phyloP scores from a whole-genome alignment of 305 asterid species.

The Rubia occidens region DNA sequence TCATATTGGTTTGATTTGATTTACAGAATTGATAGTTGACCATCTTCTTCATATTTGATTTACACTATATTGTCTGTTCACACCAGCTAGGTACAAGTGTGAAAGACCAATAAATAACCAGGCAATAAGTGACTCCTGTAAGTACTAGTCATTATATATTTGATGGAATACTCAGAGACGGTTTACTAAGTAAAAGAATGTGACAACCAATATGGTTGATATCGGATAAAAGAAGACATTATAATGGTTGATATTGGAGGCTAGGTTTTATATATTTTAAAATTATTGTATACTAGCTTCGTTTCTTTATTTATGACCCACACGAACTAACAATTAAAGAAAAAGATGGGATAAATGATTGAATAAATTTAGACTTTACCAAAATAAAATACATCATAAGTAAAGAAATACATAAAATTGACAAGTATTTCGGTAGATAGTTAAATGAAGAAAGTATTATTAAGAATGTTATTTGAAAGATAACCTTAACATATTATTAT shows the following conservation, averaged over 20 bases:
- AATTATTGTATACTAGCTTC: too few relatives aligned
- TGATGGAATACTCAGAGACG: too few relatives aligned
- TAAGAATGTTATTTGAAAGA: neutral
- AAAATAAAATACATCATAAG: neutral
- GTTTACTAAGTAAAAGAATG: too few relatives aligned
- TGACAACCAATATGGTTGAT: too few relatives aligned
- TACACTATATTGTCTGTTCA: neutral
- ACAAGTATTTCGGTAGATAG: too few relatives aligned
- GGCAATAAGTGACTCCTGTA: neutral
- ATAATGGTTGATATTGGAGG: too few relatives aligned
- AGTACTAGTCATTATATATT: neutral
- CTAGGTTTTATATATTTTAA: too few relatives aligned
- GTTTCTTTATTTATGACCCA: too few relatives aligned
- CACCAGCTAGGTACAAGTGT: neutral
- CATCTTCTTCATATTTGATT: conserved; percentile 2
- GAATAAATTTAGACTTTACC: neutral
- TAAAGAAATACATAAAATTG: neutral
- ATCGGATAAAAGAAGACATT: too few relatives aligned
- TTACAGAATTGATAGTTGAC: neutral
- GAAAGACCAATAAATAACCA: neutral
- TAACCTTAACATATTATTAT: neutral
- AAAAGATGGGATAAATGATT: neutral
- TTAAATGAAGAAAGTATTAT: too few relatives aligned
- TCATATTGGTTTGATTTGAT: neutral
- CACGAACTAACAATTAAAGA: too few relatives aligned